phyloP scores from a whole-genome alignment of 228 moss, liverwort and hornwort species.

The Sphagnum fallax region DNA sequence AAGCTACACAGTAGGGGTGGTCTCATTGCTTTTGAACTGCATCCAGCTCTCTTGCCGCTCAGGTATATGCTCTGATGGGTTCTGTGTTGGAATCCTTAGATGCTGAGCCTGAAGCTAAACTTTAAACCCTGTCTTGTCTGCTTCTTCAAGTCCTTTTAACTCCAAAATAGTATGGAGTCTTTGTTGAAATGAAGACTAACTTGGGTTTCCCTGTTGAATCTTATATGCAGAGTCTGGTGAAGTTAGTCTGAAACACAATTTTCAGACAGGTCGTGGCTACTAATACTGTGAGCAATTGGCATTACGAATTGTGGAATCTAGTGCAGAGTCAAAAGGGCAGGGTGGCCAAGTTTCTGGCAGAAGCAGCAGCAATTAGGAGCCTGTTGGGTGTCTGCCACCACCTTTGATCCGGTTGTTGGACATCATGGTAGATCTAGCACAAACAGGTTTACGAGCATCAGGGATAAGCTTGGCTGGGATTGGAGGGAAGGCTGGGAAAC shows the following conservation, averaged over 20 bases:
- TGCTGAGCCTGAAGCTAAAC: background rate
- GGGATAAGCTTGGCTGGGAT: conserved; percentile 38
- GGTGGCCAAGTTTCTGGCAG: conserved; percentile 7
- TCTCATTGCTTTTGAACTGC: conserved; percentile 72
- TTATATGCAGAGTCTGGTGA: conserved; percentile 60
- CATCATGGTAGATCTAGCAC: conserved; percentile 82
- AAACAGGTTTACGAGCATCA: conserved; percentile 50
- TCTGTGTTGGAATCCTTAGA: too few relatives aligned
- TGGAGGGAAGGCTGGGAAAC: conserved; percentile 57
- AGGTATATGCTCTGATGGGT: conserved; percentile 28
- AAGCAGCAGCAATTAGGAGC: conserved; percentile 10
- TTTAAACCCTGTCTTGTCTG: background rate
- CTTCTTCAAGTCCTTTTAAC: background rate
- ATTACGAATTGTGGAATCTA: conserved; percentile 52
- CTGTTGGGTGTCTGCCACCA: conserved; percentile 37
- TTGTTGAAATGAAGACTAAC: background rate
- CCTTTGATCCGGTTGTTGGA: conserved; percentile 73
- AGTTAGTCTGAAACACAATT: conserved; percentile 56
- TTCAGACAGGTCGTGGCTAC: conserved; percentile 78
- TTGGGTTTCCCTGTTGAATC: too few relatives aligned
- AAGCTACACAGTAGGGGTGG: conserved; percentile 72
- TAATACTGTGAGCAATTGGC: conserved; percentile 65
- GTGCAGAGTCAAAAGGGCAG: conserved; percentile 3
- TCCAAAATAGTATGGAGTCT: background rate
- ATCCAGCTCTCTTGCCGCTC: conserved; percentile 79